phyloP scores from a whole-genome alignment of 768 basidiomycete species.

The Clavaria fumosa region DNA sequence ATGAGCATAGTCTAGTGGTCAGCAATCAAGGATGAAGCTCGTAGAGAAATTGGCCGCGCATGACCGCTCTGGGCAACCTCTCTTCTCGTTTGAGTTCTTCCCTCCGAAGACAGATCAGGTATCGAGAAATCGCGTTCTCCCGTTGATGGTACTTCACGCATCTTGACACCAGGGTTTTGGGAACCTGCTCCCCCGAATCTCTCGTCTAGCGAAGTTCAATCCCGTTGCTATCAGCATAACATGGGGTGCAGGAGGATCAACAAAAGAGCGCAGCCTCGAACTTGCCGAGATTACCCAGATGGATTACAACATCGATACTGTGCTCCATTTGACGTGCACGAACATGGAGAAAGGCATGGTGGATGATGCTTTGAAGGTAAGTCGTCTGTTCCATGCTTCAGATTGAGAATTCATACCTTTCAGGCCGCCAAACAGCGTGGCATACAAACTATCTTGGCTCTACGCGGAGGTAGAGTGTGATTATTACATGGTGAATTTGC shows the following conservation, averaged over 20 bases:
- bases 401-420: no score
- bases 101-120: constrained; percentile 90
- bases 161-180: constrained; percentile 55
- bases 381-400: constrained; percentile 10
- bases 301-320: constrained; percentile 66
- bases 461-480: constrained; percentile 72
- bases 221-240: constrained; percentile 86
- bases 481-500: no score
- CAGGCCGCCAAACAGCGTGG: constrained; percentile 69
- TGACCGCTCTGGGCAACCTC: constrained; percentile 37
- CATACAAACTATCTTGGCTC: constrained; percentile 79
- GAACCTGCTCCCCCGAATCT: constrained; percentile 80
- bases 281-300: constrained; percentile 66
- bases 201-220: constrained; percentile 56
- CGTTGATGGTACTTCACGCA: constrained; percentile 1
- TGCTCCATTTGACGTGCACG: constrained; percentile 93
- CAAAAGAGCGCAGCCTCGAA: constrained; percentile 75
- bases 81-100: constrained; percentile 94
- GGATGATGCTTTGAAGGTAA: constrained; percentile 70
- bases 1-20: no score
- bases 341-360: constrained; percentile 88
- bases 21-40: constrained; percentile 46
- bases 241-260: constrained; percentile 95
- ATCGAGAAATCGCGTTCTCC: constrained; percentile 2
- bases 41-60: constrained; percentile 45